Evolutionary conservation across 306 rosid genomes (phyloP), one percentile per base, ranked within the genome.

Genomic region (Quercus cerris): DNA sequence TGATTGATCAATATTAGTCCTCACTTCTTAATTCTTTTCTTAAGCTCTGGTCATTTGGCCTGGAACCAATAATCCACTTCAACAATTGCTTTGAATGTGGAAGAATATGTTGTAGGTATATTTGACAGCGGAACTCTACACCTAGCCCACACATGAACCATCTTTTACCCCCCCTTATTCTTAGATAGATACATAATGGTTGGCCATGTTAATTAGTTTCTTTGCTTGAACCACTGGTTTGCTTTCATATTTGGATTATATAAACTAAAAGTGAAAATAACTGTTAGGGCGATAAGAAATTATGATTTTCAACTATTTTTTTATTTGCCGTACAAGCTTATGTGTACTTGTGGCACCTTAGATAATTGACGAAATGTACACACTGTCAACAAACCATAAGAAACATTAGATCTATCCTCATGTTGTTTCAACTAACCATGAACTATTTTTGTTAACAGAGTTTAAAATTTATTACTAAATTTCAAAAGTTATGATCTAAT

Each of bases 181-280:
- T 73, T 76, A n/a, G 74, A 64, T 75, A 4, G 62, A 74, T 63
- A 77, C 76, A 74, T 71, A 75, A 76, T 85, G 80, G 51, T 80
- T 81, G 35, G 77, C 78, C 73, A 80, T 66, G 88, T 69, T 85
- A 67, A 78, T 49, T 66, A 56, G 85, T 80, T 20, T 20, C 41
- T 79, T 54, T 70, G 80, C 82, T 75, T 63, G 67, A 68, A 64
- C 66, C 81, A 78, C 71, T 82, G 85, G 85, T 80, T 76, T 44
- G 33, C 33, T 66, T 54, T 19, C 35, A 77, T 59, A 14, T 52
- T 1, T 14, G 19, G 44, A 66, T 64, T 70, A 15, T 68, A 56
- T 70, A 80, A 76, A 83, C 35, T 70, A 46, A 73, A 66, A 33
- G 63, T 31, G 17, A 49, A 57, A 12, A 22, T 46, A 70, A 17